Evolutionary conservation across 192 early-diverging fungal genomes (phyloP).

Genomic region (Coemansia sp.): DNA sequence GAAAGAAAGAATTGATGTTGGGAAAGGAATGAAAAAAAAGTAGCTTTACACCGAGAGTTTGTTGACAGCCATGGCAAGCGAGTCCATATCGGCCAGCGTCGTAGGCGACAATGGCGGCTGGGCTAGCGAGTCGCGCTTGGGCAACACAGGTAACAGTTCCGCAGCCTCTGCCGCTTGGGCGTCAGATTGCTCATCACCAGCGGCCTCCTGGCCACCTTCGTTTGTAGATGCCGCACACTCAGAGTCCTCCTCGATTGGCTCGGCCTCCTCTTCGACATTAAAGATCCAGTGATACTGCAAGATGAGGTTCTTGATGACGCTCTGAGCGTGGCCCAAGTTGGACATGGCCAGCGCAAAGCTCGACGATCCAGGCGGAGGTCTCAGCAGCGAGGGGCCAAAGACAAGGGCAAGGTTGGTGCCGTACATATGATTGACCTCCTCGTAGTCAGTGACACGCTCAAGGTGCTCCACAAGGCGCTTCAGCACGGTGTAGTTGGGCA

Average conservation of each 20-base stretch:
- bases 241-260: constrained; percentile 43
- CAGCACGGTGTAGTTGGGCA: constrained; percentile 62
- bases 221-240: not conserved
- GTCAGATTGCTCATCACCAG: not conserved
- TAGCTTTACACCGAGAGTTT: constrained; percentile 28
- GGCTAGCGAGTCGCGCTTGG: constrained; percentile 21
- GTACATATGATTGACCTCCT: constrained; percentile 86
- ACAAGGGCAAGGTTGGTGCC: constrained; percentile 88
- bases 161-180: not conserved
- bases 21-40: not conserved
- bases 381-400: constrained; percentile 91
- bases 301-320: constrained; percentile 70
- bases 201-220: not conserved
- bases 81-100: constrained; percentile 40
- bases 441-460: constrained; percentile 71
- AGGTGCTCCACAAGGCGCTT: constrained; percentile 72
- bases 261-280: constrained; percentile 64
- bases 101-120: constrained; percentile 21
- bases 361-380: constrained; percentile 59
- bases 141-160: not conserved
- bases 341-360: constrained; percentile 69
- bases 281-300: constrained; percentile 77
- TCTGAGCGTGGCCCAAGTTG: constrained; percentile 70
- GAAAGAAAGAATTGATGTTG: not conserved
- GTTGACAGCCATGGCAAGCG: constrained; percentile 33